Base-by-base conservation (phyloP, 768 basidiomycete species). In the Xerocomus brunneocitrinus region DNA sequence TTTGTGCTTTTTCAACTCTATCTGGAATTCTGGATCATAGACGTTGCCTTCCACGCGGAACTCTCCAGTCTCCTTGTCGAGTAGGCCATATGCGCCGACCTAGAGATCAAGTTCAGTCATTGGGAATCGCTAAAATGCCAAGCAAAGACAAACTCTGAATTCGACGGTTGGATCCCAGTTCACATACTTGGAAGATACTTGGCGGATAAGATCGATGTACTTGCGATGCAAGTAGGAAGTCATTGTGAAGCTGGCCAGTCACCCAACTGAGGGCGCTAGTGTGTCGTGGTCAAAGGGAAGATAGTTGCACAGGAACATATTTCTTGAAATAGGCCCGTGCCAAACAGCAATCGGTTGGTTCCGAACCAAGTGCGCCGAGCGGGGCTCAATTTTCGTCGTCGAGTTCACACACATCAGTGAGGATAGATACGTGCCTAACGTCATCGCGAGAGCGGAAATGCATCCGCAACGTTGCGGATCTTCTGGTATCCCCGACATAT, bases 51-150 rank as follows among this genome's bases (percentile, higher is more conserved):
- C 67, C 14, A 60, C 58, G 5, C 60, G 52, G n/a, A 74, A 57
- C 24, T 62, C 47, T 3, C 73, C 73, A 0, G 65, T 67, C 6
- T 64, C 60, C 35, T 49, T 62, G 40, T 74, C 61, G 41, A 74
- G 31, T 14, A 35, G 59, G 22, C 73, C 72, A 50, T 71, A 74
- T n/a, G 68, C 50, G 27, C 72, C 72, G 12, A 73, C 69, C 73
- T 73, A 44, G 8, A 8, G 13, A 41, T 8, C 40, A 24, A 43
- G 46, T 30, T 61, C 19, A 54, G 35, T 30, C 12, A 22, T 7
- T 3, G 24, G 5, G 12, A 35, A 45, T 42, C 28, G 19, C 32
- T 4, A 19, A 24, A 5, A 45, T 3, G 36, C 3, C 4, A n/a
- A 0, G 30, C 38, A 13, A 42, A 49, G 19, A 57, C 64, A 27